These are phyloP conservation scores for Saccharomycopsis fermentans DNA, from an alignment of 805 yeast genomes.

Conservation along the genomic window DNA sequence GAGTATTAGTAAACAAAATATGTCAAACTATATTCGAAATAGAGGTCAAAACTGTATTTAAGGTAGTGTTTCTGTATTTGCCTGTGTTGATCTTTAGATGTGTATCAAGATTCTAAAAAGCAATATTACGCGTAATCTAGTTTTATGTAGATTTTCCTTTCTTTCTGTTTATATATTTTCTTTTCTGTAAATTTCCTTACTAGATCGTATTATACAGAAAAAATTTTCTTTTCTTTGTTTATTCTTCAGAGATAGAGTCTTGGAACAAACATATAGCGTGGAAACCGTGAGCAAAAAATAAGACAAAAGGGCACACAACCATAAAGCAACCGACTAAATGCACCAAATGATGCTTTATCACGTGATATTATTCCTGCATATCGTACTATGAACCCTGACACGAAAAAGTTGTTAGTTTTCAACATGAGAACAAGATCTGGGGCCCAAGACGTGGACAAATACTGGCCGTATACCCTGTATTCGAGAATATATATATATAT, in stretches of 20 bases:
- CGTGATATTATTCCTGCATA: no score
- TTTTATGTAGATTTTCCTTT: background rate
- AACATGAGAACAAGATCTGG: no score
- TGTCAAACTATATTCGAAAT: background rate
- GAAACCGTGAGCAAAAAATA: no score
- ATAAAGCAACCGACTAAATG: no score
- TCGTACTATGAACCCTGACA: no score
- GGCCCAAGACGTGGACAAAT: no score
- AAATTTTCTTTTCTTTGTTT: background rate
- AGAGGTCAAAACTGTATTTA: background rate
- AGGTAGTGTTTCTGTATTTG: background rate
- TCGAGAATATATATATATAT: no score
- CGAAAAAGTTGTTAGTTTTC: no score
- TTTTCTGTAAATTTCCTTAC: background rate
- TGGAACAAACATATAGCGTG: background rate
- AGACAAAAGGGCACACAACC: no score
- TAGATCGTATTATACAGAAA: background rate
- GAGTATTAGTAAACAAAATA: background rate
- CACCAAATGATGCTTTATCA: no score
- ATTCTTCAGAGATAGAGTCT: background rate
- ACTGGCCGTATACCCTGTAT: no score
- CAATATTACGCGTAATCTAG: constrained; percentile 1
- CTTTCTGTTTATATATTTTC: background rate
- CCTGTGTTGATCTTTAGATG: background rate
- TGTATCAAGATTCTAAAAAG: constrained; percentile 1